Evolutionary conservation across 306 rosid species (phyloP), one percentile per base, ranked within the genome.

Genomic region (Prunus mira): DNA sequence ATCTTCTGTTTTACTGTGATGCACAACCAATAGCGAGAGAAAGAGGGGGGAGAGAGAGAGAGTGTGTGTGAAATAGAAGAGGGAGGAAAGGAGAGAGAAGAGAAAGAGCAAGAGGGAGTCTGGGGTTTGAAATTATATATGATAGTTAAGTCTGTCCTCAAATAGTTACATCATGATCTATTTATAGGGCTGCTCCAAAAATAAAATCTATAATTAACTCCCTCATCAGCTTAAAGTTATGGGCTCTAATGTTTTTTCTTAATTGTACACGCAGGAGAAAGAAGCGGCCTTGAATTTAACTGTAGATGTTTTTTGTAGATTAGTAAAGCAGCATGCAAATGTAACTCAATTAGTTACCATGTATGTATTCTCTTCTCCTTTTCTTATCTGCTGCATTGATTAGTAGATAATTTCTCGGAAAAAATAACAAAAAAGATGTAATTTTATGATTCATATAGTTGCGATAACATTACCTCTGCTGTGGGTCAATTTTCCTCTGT

Each of bases 261-360:
- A 3, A 10, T 49, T 22, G 13, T 46, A 34, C 67, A 65, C 89
- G 94, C 97, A 96, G 99, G 99, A 96, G 85, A 93, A 96, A 85
- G 99, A 96, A 87, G 94, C 84, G 83, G 98, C 99, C 86, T 87
- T 96, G 93, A 91, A 88, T 86, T 79, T 87, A 74, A 90, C 97
- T 76, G 88, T 96, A 80, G 98, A 96, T 80, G 89, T 89, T 65
- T 96, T 96, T 87, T 96, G 99, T 91, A 93, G 97, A 96, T 88
- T 96, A 91, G 99, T 91, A 79, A 91, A 93, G 91, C 94, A 87
- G 88, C 89, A 88, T 11, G 86, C 92, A 65, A 88, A 96, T 80
- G 89, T 91, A 84, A 93, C 93, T 80, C 99, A 96, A 64, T 91
- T 93, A 89, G 87, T 96, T 88, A 86, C 94, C 86, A 81, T 93